phyloP scores from a whole-genome alignment of 257 asterid species.

The Voacanga thouarsii region DNA sequence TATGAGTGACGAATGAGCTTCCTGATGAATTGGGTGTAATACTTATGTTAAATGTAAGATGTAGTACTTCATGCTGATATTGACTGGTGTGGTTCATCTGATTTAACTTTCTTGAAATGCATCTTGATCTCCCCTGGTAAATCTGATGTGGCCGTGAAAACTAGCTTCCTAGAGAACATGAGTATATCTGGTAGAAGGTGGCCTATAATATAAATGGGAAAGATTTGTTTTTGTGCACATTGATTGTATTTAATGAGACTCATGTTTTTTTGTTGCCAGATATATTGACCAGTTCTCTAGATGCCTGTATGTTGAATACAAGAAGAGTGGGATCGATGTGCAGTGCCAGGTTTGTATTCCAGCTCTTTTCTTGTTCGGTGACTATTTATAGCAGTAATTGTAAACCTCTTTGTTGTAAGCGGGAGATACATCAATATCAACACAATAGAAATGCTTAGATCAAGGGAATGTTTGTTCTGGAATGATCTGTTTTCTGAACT shows the following conservation, averaged over 20 bases:
- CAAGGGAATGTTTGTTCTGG: not conserved
- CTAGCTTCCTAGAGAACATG: not conserved
- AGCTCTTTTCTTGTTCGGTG: not conserved
- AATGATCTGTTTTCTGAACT: not conserved
- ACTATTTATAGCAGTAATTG: not conserved
- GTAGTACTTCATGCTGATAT: not conserved
- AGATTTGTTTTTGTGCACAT: not conserved
- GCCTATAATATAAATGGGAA: not conserved
- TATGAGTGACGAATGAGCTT: not conserved
- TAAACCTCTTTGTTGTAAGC: not conserved
- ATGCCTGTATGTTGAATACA: constrained; percentile 95
- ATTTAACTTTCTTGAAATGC: not conserved
- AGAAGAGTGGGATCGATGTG: constrained; percentile 89
- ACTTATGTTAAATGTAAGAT: not conserved
- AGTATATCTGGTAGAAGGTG: not conserved
- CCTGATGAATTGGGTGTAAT: not conserved
- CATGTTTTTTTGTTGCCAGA: constrained; percentile 33
- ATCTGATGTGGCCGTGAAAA: not conserved
- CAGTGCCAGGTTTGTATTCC: constrained; percentile 78
- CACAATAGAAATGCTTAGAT: not conserved
- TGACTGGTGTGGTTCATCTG: not conserved
- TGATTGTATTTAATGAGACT: constrained; percentile 4
- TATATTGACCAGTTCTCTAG: constrained; percentile 88
- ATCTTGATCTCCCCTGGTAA: not conserved
- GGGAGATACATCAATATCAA: not conserved